Conservation (phyloP, 192 early-diverging fungal genomes). For the Thamnidium elegans region DNA sequence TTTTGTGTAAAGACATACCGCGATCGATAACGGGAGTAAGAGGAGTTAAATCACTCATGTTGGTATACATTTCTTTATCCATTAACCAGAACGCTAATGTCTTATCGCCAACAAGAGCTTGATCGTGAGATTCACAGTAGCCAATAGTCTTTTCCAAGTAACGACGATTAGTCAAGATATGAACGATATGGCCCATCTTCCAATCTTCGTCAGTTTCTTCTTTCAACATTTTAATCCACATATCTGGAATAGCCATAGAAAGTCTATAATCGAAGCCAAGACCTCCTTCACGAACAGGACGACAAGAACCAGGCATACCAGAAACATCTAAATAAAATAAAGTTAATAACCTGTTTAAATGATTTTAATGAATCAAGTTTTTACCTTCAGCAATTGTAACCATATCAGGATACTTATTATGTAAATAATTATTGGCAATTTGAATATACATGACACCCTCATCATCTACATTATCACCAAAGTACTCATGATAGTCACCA, state of each 20-base stretch:
- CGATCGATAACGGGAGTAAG: constrained; percentile 92
- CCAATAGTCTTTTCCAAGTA: constrained; percentile 94
- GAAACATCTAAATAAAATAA: constrained; percentile 78
- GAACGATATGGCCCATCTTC: constrained; percentile 82
- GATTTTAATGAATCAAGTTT: background rate
- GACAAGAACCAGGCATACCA: constrained; percentile 96
- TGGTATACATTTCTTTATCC: constrained; percentile 98
- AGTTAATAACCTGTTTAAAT: background rate
- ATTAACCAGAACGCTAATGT: constrained; percentile 98
- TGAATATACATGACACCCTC: constrained; percentile 89
- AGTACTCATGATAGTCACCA: constrained; percentile 94
- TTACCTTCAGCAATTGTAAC: constrained; percentile 92
- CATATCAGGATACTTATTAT: constrained; percentile 73
- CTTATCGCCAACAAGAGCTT: constrained; percentile 98
- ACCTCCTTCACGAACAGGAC: constrained; percentile 83
- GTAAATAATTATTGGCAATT: constrained; percentile 85
- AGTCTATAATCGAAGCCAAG: constrained; percentile 96
- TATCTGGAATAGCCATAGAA: constrained; percentile 96
- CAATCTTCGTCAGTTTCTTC: constrained; percentile 89
- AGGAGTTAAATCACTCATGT: constrained; percentile 81
- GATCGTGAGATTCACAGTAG: constrained; percentile 96
- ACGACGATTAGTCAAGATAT: constrained; percentile 89
- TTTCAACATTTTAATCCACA: constrained; percentile 99
- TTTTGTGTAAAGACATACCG: constrained; percentile 92
- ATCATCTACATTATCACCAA: constrained; percentile 78